phyloP scores from a whole-genome alignment of 768 basidiomycete genomes.

The Tylopilus intermedius region DNA sequence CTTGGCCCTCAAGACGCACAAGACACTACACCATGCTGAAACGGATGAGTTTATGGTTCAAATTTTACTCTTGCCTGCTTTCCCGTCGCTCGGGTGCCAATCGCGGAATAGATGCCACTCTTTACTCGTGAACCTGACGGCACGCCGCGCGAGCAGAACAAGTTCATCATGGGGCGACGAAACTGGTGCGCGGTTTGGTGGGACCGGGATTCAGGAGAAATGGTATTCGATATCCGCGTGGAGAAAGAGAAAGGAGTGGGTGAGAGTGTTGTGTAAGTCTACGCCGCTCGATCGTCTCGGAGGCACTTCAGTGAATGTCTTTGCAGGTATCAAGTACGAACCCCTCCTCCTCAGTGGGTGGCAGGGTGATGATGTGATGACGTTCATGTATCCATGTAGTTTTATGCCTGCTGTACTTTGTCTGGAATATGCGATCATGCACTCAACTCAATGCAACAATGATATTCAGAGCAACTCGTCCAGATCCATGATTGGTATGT shows the following conservation, averaged over 20 bases:
- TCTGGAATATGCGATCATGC: background rate
- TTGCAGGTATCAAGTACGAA: conserved; percentile 40
- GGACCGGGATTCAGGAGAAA: conserved; percentile 52
- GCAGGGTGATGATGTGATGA: conserved; percentile 14
- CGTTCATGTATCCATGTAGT: background rate
- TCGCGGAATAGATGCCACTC: conserved; percentile 54
- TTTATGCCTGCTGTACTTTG: background rate
- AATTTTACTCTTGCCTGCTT: background rate
- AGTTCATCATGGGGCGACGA: conserved; percentile 79
- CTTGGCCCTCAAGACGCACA: conserved; percentile 76
- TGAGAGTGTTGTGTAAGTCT: conserved; percentile 67
- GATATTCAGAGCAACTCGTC: conserved; percentile 22
- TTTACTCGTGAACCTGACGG: conserved; percentile 79
- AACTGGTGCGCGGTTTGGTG: conserved; percentile 80
- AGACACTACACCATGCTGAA: conserved; percentile 71
- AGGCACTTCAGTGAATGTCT: background rate
- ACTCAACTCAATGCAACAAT: background rate
- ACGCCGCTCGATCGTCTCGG: background rate
- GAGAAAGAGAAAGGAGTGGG: conserved; percentile 83
- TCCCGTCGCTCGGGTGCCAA: background rate
- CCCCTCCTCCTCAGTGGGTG: conserved; percentile 41
- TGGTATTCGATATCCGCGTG: conserved; percentile 80
- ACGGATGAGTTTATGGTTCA: conserved; percentile 87
- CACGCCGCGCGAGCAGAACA: conserved; percentile 57
- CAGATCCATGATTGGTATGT: conserved; percentile 27